A percentile compares a stretch with the other conserved stretches of the same genome.
These are phyloP conservation scores for Plasmodium chabaudi DNA, from an alignment of 169 alveolate species.

Conservation along the genomic window DNA sequence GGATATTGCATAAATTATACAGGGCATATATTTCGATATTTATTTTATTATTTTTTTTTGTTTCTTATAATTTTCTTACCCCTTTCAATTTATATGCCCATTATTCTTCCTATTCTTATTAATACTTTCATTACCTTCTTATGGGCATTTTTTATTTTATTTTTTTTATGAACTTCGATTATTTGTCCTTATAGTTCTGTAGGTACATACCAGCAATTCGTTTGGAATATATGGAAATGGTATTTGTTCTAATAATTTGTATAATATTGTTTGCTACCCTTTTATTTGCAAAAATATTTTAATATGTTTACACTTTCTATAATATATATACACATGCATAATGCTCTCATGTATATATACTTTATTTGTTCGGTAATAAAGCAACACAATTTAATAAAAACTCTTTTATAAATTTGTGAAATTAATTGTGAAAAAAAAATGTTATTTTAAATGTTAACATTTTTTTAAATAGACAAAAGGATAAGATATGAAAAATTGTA, in stretches of 20 bases:
- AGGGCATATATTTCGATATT: too few species aligned
- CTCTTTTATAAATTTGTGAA: neutral
- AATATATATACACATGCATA: too few species aligned
- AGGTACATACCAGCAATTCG: conserved; percentile 40
- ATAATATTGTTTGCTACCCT: neutral
- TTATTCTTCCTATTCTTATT: too few species aligned
- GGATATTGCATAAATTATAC: too few species aligned
- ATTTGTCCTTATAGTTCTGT: conserved; percentile 51
- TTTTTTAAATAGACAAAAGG: conserved; percentile 28
- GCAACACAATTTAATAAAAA: too few species aligned
- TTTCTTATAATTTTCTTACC: too few species aligned
- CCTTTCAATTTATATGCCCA: too few species aligned
- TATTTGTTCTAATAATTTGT: neutral
- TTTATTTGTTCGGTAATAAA: too few species aligned
- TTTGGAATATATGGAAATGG: neutral
- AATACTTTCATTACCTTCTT: too few species aligned
- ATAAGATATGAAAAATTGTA: conserved; percentile 1
- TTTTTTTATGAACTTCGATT: conserved; percentile 2
- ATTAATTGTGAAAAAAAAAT: neutral
- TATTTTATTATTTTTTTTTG: too few species aligned
- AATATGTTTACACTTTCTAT: too few species aligned
- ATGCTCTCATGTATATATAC: too few species aligned
- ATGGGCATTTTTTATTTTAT: neutral
- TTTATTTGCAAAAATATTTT: neutral
- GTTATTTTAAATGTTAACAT: conserved; percentile 8